Evolutionary conservation across 2,329 filamentous ascomycete species (phyloP).

Genomic region (Didymellaceae sp.): DNA sequence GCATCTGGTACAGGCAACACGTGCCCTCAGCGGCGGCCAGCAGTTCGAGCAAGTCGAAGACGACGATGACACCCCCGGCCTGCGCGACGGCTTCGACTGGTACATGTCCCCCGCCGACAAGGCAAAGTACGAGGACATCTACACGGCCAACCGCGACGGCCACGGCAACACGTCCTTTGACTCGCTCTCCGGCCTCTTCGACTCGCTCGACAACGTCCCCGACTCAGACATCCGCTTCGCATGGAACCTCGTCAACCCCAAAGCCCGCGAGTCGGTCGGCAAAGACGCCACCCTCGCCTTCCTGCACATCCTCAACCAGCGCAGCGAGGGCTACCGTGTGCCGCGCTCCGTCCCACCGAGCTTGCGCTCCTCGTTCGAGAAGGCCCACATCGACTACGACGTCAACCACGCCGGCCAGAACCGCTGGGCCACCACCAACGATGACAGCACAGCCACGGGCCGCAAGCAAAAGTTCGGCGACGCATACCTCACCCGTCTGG

Average conservation of each 20-base stretch:
- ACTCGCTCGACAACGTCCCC: slow-evolving; percentile 68
- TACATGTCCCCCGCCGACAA: slow-evolving; percentile 96
- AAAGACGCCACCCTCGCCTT: slow-evolving; percentile 96
- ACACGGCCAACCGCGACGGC: slow-evolving; percentile 86
- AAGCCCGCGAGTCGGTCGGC: slow-evolving; percentile 79
- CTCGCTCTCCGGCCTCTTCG: slow-evolving; percentile 83
- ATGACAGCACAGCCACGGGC: slow-evolving; percentile 81
- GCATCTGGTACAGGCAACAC: slow-evolving; percentile 50
- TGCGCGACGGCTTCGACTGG: slow-evolving; percentile 99
- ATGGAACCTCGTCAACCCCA: slow-evolving; percentile 98
- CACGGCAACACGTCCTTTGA: slow-evolving; percentile 79
- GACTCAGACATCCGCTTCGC: slow-evolving; percentile 85
- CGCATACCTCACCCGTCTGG: slow-evolving; percentile 90
- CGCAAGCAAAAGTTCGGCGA: slow-evolving; percentile 98
- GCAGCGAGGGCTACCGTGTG: slow-evolving; percentile 93
- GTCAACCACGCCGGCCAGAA: slow-evolving; percentile 78
- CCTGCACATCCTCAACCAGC: slow-evolving; percentile 93
- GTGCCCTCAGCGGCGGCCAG: slow-evolving; percentile 68
- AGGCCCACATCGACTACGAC: slow-evolving; percentile 96
- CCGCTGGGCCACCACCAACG: slow-evolving; percentile 79
- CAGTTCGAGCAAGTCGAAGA: slow-evolving; percentile 83
- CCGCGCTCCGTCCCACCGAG: slow-evolving; percentile 89
- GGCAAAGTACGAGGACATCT: slow-evolving; percentile 95
- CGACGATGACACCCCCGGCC: slow-evolving; percentile 79
- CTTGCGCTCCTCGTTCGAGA: slow-evolving; percentile 90